Conservation (phyloP, 2,329 filamentous ascomycete genomes). For the Tolypocladium amazonense region DNA sequence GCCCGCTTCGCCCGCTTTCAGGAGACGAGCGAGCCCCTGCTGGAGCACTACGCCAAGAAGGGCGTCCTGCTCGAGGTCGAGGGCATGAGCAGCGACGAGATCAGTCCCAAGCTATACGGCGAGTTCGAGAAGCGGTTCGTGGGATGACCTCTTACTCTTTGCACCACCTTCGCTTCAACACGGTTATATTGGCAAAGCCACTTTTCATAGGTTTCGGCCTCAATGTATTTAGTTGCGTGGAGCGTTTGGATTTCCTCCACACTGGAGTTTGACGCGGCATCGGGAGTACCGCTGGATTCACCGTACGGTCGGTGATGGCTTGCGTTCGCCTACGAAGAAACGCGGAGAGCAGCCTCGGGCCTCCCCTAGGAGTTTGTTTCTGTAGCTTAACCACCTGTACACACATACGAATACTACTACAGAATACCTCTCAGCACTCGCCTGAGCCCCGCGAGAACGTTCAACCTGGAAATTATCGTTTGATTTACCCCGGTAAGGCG, state of each 20-base stretch:
- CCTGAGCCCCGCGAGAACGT: not conserved
- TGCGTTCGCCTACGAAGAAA: not conserved
- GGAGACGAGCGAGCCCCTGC: conserved; percentile 72
- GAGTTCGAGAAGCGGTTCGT: conserved; percentile 73
- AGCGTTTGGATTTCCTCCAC: not conserved
- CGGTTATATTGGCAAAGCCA: not conserved
- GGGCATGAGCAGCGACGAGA: conserved; percentile 88
- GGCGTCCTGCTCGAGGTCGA: conserved; percentile 80
- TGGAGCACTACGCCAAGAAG: conserved; percentile 80
- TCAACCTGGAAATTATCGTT: not conserved
- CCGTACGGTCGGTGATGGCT: not conserved
- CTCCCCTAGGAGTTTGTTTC: not conserved
- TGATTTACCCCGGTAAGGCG: not conserved
- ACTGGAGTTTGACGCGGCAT: not conserved
- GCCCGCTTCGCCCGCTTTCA: conserved; percentile 72
- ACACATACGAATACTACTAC: not conserved
- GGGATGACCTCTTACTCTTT: conserved; percentile 7
- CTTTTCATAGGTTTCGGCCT: not conserved
- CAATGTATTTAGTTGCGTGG: not conserved
- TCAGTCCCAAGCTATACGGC: conserved; percentile 74
- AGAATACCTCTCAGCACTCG: not conserved
- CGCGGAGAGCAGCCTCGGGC: not conserved
- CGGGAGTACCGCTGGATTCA: not conserved
- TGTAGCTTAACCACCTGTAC: not conserved
- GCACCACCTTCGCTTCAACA: not conserved